These are phyloP conservation scores for Thalassiosira mediterranea DNA, from an alignment of 352 stramenopile species.

Conservation along the genomic window DNA sequence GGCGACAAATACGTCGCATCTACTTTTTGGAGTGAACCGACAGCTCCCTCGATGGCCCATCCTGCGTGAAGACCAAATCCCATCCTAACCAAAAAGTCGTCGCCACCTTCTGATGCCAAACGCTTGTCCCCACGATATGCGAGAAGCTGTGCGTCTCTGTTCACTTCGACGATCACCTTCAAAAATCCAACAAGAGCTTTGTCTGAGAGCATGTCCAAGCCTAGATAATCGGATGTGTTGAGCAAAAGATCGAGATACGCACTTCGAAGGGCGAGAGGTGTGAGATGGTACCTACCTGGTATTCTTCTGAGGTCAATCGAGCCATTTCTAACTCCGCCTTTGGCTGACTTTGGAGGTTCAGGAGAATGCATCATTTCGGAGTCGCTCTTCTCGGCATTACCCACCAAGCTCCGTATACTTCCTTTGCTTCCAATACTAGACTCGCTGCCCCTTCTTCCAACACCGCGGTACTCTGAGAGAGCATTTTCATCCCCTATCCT, in stretches of 20 bases:
- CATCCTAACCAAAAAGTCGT: constrained; percentile 54
- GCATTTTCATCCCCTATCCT: constrained; percentile 76
- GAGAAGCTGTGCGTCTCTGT: constrained; percentile 85
- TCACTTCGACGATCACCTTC: constrained; percentile 90
- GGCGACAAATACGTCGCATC: constrained; percentile 97
- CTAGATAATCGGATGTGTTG: constrained; percentile 41
- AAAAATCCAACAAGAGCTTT: constrained; percentile 94
- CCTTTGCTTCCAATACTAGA: constrained; percentile 32
- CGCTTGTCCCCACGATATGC: constrained; percentile 74
- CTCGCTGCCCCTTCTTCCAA: constrained; percentile 40
- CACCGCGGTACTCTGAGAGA: constrained; percentile 50
- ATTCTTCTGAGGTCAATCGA: constrained; percentile 54
- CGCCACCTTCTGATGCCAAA: constrained; percentile 49
- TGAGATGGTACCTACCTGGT: constrained; percentile 37
- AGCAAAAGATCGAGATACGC: too few relatives aligned
- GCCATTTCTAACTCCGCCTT: constrained; percentile 11
- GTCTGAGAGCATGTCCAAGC: constrained; percentile 89
- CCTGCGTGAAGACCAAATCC: constrained; percentile 96
- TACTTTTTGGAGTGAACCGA: constrained; percentile 97
- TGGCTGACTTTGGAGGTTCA: constrained; percentile 4
- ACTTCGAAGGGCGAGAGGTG: background rate
- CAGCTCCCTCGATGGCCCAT: constrained; percentile 98
- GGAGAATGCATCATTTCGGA: too few relatives aligned
- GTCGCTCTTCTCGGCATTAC: too few relatives aligned
- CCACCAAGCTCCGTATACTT: too few relatives aligned